Percentiles rank a stretch among this genome's conserved stretches.
Conservation (phyloP, 2,329 filamentous ascomycete species). For the Drechslerella dactyloides region DNA sequence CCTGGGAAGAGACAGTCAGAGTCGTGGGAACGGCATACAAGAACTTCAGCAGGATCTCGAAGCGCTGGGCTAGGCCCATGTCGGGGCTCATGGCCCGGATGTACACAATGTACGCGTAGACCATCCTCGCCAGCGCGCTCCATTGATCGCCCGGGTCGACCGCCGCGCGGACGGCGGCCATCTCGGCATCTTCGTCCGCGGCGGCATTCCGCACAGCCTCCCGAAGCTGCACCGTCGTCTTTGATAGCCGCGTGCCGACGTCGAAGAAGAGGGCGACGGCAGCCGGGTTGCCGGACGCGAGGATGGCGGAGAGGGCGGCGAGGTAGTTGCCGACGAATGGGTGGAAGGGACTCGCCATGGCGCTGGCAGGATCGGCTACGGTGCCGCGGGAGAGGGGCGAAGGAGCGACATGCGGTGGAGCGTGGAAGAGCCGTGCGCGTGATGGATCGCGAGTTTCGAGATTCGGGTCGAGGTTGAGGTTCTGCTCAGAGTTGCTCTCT, state of each 20-base stretch:
- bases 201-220: conserved; percentile 13
- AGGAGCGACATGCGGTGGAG: conserved; percentile 29
- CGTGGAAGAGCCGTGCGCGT: background rate
- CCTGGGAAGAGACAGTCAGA: background rate
- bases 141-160: conserved; percentile 47
- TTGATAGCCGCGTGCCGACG: conserved; percentile 26
- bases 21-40: conserved; percentile 7
- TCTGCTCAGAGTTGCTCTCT: too few species aligned
- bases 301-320: conserved; percentile 18
- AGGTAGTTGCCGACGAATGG: conserved; percentile 33
- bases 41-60: conserved; percentile 45
- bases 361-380: conserved; percentile 6
- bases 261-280: conserved; percentile 37
- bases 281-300: conserved; percentile 23
- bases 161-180: conserved; percentile 23
- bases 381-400: conserved; percentile 6
- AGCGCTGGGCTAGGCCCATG: conserved; percentile 26
- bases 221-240: conserved; percentile 20
- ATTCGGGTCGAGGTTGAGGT: too few species aligned
- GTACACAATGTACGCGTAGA: conserved; percentile 43
- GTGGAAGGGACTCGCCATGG: conserved; percentile 16
- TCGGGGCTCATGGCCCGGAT: conserved; percentile 19
- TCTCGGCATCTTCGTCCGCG: conserved; percentile 25
- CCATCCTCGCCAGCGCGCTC: conserved; percentile 38
- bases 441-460: background rate